Evolutionary conservation across 2,329 filamentous ascomycete species (phyloP).

Genomic region (Cladosporium sp.): DNA sequence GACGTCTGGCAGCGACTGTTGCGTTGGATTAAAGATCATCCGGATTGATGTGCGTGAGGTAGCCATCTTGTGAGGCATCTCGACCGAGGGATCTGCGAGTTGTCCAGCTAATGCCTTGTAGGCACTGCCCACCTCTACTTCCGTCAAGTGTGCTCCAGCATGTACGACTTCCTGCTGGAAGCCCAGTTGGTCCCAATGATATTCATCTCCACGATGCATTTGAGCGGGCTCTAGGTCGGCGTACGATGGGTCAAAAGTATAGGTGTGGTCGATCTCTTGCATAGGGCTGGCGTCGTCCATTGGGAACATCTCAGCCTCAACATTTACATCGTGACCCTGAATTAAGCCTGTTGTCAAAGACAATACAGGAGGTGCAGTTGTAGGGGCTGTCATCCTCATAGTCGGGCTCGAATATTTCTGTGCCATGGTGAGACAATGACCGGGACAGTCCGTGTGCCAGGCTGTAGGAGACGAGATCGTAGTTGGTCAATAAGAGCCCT

Average conservation of each 20-base stretch:
- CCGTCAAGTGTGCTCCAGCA: neutral
- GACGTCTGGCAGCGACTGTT: neutral
- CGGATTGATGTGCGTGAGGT: neutral
- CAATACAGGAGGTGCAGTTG: neutral
- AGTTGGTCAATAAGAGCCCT: no score
- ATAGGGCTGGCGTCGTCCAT: neutral
- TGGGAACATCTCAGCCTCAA: neutral
- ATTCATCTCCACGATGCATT: neutral
- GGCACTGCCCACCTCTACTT: neutral
- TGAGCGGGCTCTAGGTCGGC: neutral
- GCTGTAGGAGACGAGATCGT: neutral
- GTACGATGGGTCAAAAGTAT: neutral
- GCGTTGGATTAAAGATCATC: no score
- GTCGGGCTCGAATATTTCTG: neutral
- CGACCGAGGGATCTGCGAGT: neutral
- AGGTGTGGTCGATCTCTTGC: neutral
- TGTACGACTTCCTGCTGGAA: neutral
- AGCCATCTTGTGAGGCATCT: neutral
- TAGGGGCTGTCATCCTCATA: neutral
- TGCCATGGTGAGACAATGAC: neutral
- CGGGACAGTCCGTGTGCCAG: neutral
- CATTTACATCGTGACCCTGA: neutral
- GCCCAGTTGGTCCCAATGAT: neutral
- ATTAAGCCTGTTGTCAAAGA: neutral
- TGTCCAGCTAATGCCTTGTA: neutral